These are phyloP conservation scores for Emmonsiellopsis sp. DNA, from an alignment of 2,329 filamentous ascomycete species.

Conservation along the genomic window DNA sequence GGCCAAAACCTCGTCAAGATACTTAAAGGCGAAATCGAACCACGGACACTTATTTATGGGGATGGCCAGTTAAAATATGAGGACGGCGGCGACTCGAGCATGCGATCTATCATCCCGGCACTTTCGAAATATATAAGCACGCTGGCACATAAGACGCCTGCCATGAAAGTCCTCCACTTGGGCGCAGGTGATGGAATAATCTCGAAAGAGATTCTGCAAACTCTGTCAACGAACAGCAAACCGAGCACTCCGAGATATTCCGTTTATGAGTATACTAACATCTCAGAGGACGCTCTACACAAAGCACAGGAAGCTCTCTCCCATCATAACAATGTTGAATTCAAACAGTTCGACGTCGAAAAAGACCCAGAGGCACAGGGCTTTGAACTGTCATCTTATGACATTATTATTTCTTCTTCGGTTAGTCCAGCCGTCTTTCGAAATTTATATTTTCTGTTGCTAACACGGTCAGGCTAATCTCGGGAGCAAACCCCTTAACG, in stretches of 20 bases:
- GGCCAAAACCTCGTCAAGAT: too few relatives aligned
- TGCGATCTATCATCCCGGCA: neutral
- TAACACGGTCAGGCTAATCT: neutral
- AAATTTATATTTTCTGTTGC: neutral
- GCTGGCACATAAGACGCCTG: neutral
- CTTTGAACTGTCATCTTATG: neutral
- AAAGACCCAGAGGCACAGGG: conserved; percentile 2
- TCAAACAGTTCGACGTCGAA: conserved; percentile 8
- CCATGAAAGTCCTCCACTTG: neutral
- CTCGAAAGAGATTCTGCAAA: neutral
- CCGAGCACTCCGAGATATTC: conserved; percentile 1
- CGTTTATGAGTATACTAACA: conserved; percentile 10
- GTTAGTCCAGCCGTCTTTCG: neutral
- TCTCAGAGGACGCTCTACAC: conserved; percentile 10
- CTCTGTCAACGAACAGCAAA: neutral
- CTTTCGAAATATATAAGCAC: neutral
- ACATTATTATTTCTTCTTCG: neutral
- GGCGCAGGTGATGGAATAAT: neutral
- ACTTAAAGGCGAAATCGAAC: neutral
- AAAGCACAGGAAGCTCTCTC: conserved; percentile 3
- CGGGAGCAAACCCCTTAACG: neutral
- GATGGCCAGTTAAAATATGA: neutral
- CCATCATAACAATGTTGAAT: neutral
- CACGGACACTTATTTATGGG: neutral
- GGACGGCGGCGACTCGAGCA: neutral